phyloP scores from a whole-genome alignment of 352 stramenopile genomes.

The Elongisporangium anandrum region DNA sequence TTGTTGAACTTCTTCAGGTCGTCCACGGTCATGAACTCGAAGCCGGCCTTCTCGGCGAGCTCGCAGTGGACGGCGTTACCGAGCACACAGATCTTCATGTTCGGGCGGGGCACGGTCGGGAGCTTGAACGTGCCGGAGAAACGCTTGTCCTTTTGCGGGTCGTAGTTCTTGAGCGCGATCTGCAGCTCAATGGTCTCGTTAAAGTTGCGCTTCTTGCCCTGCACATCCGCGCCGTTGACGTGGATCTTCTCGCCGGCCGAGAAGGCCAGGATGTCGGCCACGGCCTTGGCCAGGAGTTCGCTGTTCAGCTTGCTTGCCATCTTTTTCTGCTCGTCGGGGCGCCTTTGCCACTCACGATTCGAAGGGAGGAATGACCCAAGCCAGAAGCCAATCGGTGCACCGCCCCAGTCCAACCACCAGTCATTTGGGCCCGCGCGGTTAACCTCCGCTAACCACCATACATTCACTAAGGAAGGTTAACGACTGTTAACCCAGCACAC shows the following conservation, averaged over 20 bases:
- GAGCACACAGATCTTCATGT: conserved; percentile 98
- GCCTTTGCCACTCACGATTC: conserved; percentile 64
- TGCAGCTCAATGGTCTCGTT: conserved; percentile 98
- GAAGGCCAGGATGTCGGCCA: conserved; percentile 96
- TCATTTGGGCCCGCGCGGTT: background rate
- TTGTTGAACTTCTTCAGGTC: conserved; percentile 99
- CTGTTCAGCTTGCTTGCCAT: conserved; percentile 96
- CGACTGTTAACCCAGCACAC: background rate
- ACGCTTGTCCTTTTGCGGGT: conserved; percentile 99
- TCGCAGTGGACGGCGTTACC: conserved; percentile 99
- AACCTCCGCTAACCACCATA: background rate
- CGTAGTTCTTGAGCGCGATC: conserved; percentile 99
- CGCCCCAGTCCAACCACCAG: background rate
- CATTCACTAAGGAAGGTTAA: background rate
- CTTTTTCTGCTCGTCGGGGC: conserved; percentile 36
- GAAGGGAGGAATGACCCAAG: conserved; percentile 66
- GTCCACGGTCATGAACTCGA: conserved; percentile 98
- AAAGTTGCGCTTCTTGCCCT: conserved; percentile 99
- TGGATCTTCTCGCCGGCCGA: conserved; percentile 92
- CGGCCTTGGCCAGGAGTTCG: conserved; percentile 93
- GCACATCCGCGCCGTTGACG: conserved; percentile 89
- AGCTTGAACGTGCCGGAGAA: conserved; percentile 99
- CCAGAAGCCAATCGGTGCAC: background rate
- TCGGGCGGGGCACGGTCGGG: conserved; percentile 92
- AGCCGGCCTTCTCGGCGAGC: conserved; percentile 96